phyloP scores from a whole-genome alignment of 2,329 filamentous ascomycete genomes.

The Delphinella strobiligena region DNA sequence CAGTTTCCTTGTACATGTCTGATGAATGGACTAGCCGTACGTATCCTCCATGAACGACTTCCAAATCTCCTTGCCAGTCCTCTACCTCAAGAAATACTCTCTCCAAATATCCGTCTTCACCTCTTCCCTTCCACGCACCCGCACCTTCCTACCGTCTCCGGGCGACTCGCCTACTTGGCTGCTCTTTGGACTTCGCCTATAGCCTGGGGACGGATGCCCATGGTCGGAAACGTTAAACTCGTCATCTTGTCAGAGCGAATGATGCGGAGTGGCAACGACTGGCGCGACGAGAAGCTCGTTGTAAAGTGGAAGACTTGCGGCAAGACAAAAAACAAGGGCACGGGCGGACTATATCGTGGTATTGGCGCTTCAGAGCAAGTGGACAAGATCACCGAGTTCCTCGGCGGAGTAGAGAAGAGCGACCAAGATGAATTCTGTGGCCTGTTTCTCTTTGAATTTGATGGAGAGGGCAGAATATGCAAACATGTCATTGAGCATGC shows the following conservation, averaged over 20 bases:
- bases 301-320: conserved; percentile 75
- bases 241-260: conserved; percentile 86
- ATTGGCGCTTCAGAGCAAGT: conserved; percentile 32
- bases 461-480: conserved; percentile 68
- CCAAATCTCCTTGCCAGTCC: conserved; percentile 49
- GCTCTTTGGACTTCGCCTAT: conserved; percentile 93
- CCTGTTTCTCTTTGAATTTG: conserved; percentile 92
- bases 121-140: conserved; percentile 66
- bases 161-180: conserved; percentile 79
- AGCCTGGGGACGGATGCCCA: conserved; percentile 85
- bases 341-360: conserved; percentile 32
- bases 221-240: conserved; percentile 80
- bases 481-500: conserved; percentile 92
- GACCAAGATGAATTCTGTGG: conserved; percentile 73
- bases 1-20: background rate
- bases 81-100: conserved; percentile 49
- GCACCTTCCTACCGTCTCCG: conserved; percentile 83
- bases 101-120: conserved; percentile 49
- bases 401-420: conserved; percentile 42
- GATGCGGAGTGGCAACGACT: conserved; percentile 42
- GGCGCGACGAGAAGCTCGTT: conserved; percentile 63
- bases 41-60: conserved; percentile 49
- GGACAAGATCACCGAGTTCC: conserved; percentile 42
- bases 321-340: conserved; percentile 35
- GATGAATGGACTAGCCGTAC: conserved; percentile 34